Conservation (phyloP, 495 filamentous ascomycete genomes). For the Wilcoxina mikolae region DNA sequence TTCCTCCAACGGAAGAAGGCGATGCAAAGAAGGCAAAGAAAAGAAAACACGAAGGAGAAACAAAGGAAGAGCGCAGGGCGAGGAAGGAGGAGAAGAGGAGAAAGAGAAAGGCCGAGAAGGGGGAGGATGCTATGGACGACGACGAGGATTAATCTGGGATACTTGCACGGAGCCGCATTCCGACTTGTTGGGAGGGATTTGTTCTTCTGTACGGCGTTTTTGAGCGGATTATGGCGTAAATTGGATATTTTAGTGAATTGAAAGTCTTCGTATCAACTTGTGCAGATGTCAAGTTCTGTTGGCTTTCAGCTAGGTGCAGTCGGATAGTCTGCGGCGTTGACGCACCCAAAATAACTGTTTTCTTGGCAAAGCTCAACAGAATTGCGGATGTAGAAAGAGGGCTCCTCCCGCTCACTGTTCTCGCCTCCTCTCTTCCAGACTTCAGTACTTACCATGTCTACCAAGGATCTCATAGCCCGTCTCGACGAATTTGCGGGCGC, state of each 20-base stretch:
- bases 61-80: conserved; percentile 37
- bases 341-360: too few species aligned
- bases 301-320: too few species aligned
- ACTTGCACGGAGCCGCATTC: background rate
- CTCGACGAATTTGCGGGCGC: background rate
- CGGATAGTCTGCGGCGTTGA: too few species aligned
- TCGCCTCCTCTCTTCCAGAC: background rate
- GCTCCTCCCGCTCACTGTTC: too few species aligned
- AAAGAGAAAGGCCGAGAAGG: conserved; percentile 18
- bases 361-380: too few species aligned
- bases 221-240: background rate
- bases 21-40: conserved; percentile 42
- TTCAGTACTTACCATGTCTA: background rate
- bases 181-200: background rate
- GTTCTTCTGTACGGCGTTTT: background rate
- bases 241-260: background rate
- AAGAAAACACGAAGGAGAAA: conserved; percentile 42
- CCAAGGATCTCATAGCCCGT: background rate
- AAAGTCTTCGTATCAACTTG: conserved; percentile 1
- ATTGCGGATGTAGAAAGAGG: too few species aligned
- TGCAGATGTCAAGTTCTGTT: too few species aligned
- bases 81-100: conserved; percentile 27
- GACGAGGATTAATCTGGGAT: background rate
- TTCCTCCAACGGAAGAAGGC: conserved; percentile 60
- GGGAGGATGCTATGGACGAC: conserved; percentile 3